These are phyloP conservation scores for Candida smagusa DNA, from an alignment of 1,139 yeast species.

Conservation along the genomic window DNA sequence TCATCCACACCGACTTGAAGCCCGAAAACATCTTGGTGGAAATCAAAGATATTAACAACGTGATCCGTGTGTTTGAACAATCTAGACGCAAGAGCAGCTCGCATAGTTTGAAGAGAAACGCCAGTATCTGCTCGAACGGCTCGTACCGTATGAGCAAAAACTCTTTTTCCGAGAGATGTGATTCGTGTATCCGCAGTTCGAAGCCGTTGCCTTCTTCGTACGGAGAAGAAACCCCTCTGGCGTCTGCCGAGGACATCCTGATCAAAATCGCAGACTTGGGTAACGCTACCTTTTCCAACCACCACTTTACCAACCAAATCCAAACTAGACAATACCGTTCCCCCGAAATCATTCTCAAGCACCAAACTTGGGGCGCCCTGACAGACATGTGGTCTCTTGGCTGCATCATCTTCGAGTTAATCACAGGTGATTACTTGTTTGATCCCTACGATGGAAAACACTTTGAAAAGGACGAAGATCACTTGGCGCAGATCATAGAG, in stretches of 20 bases:
- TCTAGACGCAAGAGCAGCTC: conserved; percentile 1
- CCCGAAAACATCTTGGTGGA: conserved; percentile 87
- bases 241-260: conserved; percentile 9
- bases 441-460: conserved; percentile 69
- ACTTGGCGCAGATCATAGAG: conserved; percentile 76
- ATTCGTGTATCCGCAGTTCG: conserved; percentile 29
- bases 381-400: conserved; percentile 85
- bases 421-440: conserved; percentile 82
- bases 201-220: conserved; percentile 23
- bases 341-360: conserved; percentile 68
- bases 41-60: conserved; percentile 71
- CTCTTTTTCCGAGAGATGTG: conserved; percentile 16
- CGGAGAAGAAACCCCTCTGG: conserved; percentile 1
- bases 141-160: conserved; percentile 24
- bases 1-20: conserved; percentile 85
- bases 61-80: conserved; percentile 9
- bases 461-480: conserved; percentile 79
- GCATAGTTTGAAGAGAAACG: conserved; percentile 1
- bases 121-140: conserved; percentile 4
- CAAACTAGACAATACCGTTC: conserved; percentile 86
- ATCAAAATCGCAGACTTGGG: conserved; percentile 81
- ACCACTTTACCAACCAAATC: conserved; percentile 78
- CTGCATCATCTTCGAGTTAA: conserved; percentile 73
- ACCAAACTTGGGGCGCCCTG: conserved; percentile 77
- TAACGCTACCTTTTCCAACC: conserved; percentile 73